phyloP scores from a whole-genome alignment of 2,329 filamentous ascomycete genomes.

The Ophiostoma quercus region DNA sequence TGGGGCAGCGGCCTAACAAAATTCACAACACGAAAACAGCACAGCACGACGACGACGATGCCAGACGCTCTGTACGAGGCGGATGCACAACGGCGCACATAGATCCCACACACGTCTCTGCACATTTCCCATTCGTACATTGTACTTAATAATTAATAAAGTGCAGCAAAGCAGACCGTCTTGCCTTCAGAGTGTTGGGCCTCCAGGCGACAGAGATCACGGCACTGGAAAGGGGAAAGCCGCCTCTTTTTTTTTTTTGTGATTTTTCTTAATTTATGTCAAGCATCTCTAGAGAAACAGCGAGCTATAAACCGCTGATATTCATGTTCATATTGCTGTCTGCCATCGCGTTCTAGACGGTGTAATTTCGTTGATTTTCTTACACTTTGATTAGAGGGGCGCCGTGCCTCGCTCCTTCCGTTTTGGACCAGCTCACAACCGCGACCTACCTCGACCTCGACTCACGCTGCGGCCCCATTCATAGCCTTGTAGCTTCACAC shows the following conservation, averaged over 20 bases:
- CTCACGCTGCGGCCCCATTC: neutral
- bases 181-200: neutral
- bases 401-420: conserved; percentile 1
- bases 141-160: neutral
- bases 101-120: conserved; percentile 11
- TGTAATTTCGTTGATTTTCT: conserved; percentile 8
- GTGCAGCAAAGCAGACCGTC: neutral
- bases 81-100: conserved; percentile 6
- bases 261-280: neutral
- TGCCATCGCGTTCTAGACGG: neutral
- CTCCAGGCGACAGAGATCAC: conserved; percentile 17
- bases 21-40: conserved; percentile 14
- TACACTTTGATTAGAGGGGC: neutral
- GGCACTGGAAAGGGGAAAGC: conserved; percentile 20
- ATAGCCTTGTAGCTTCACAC: neutral
- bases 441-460: too few species aligned
- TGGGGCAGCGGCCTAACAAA: conserved; percentile 22
- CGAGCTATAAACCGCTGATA: neutral
- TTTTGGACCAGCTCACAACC: neutral
- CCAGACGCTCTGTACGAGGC: neutral
- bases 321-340: neutral
- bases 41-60: conserved; percentile 7
- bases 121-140: neutral
- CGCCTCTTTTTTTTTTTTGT: conserved; percentile 11
- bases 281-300: neutral